Percentiles rank a stretch among this genome's conserved stretches.
Conservation (phyloP, 106 monocot genomes). For the Allium sativum region DNA sequence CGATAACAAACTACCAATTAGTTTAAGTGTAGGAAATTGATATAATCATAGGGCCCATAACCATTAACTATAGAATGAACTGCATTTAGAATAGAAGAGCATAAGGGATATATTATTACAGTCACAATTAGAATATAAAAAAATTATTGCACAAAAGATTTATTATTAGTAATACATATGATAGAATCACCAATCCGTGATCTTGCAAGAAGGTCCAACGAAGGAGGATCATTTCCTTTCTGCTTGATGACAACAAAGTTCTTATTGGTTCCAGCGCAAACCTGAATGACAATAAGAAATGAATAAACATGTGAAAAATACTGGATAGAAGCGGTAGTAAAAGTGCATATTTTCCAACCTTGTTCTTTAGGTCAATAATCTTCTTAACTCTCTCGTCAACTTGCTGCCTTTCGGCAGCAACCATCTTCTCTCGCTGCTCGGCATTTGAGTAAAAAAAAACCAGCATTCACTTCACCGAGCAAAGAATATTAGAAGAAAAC, state of each 20-base stretch:
- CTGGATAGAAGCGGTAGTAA: no score
- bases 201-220: slow-evolving; percentile 87
- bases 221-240: slow-evolving; percentile 98
- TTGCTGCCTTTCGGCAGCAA: slow-evolving; percentile 89
- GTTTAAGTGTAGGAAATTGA: no score
- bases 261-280: slow-evolving; percentile 63
- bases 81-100: no score
- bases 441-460: slow-evolving; percentile 98
- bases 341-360: slow-evolving; percentile 22
- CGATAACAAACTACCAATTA: no score
- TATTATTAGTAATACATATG: not conserved
- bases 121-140: no score
- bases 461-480: slow-evolving; percentile 96
- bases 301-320: no score
- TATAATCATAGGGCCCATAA: no score
- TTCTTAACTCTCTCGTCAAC: slow-evolving; percentile 82
- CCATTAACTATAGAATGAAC: no score
- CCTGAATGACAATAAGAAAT: slow-evolving; percentile 26
- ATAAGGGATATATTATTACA: no score
- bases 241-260: slow-evolving; percentile 98
- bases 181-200: slow-evolving; percentile 59
- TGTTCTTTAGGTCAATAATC: slow-evolving; percentile 90
- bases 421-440: slow-evolving; percentile 97
- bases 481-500: slow-evolving; percentile 9
- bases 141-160: not conserved